phyloP scores from a whole-genome alignment of 768 basidiomycete species.

The Mycena sanguinolenta region DNA sequence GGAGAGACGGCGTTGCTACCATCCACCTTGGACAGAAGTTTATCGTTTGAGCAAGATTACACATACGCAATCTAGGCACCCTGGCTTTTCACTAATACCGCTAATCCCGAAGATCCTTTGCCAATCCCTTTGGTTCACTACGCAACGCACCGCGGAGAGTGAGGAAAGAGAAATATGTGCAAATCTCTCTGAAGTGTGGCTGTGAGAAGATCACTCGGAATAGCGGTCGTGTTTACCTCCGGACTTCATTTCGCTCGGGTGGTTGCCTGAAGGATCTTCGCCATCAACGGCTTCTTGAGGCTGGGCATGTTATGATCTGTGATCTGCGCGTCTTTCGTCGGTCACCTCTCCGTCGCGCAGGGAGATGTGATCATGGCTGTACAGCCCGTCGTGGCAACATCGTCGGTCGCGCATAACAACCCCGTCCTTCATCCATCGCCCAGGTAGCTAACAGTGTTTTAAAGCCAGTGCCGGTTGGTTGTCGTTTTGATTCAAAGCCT shows the following conservation, averaged over 20 bases:
- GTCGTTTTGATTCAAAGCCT: constrained; percentile 41
- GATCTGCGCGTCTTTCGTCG: constrained; percentile 29
- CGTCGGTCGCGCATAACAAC: constrained; percentile 24
- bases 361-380: constrained; percentile 42
- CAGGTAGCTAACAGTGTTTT: constrained; percentile 43
- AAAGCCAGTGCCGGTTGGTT: constrained; percentile 38
- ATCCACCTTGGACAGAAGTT: neutral
- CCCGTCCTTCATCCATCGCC: constrained; percentile 43
- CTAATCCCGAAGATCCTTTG: constrained; percentile 27
- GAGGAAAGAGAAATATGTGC: constrained; percentile 16
- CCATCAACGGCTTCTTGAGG: constrained; percentile 25
- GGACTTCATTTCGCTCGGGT: neutral
- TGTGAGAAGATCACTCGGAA: neutral
- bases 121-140: constrained; percentile 1
- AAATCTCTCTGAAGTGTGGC: neutral
- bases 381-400: constrained; percentile 51
- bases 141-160: neutral
- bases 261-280: constrained; percentile 15
- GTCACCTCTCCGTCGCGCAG: constrained; percentile 22
- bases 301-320: constrained; percentile 29
- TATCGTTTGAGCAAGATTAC: neutral
- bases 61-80: neutral
- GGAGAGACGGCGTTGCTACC: constrained; percentile 20
- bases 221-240: neutral
- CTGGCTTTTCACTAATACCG: neutral